phyloP scores from a whole-genome alignment of 345 rosid genomes.

The Linum trigynum region DNA sequence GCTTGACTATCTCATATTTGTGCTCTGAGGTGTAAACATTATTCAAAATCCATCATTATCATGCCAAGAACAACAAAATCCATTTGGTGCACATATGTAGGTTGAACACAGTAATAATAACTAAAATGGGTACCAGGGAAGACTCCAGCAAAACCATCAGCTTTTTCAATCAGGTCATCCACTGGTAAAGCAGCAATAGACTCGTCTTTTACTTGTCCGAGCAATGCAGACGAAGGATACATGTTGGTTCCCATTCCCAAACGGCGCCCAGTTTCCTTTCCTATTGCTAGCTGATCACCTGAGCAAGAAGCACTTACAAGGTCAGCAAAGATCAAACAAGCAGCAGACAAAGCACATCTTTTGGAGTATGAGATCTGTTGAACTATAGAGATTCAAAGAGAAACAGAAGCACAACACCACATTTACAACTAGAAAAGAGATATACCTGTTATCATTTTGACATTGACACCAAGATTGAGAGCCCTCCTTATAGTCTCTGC shows the following conservation, averaged over 20 bases:
- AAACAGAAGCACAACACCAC: background rate
- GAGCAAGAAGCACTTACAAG: slow-evolving; percentile 13
- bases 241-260: slow-evolving; percentile 99
- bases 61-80: background rate
- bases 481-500: slow-evolving; percentile 96
- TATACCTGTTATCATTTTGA: slow-evolving; percentile 94
- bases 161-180: slow-evolving; percentile 96
- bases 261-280: slow-evolving; percentile 95
- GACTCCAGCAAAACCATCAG: slow-evolving; percentile 99
- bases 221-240: slow-evolving; percentile 93
- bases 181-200: slow-evolving; percentile 79
- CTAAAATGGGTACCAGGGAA: slow-evolving; percentile 63
- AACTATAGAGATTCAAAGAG: no score
- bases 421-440: slow-evolving; percentile 13
- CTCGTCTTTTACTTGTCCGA: slow-evolving; percentile 92
- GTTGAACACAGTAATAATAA: background rate
- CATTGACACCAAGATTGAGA: slow-evolving; percentile 89
- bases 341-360: background rate
- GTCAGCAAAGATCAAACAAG: slow-evolving; percentile 10
- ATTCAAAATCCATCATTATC: background rate
- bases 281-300: slow-evolving; percentile 99
- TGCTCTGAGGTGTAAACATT: slow-evolving; percentile 48
- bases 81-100: background rate
- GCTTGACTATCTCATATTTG: slow-evolving; percentile 94
- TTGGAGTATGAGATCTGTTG: background rate